Evolutionary conservation across 345 rosid species (phyloP).

Genomic region (Triadica sebifera): DNA sequence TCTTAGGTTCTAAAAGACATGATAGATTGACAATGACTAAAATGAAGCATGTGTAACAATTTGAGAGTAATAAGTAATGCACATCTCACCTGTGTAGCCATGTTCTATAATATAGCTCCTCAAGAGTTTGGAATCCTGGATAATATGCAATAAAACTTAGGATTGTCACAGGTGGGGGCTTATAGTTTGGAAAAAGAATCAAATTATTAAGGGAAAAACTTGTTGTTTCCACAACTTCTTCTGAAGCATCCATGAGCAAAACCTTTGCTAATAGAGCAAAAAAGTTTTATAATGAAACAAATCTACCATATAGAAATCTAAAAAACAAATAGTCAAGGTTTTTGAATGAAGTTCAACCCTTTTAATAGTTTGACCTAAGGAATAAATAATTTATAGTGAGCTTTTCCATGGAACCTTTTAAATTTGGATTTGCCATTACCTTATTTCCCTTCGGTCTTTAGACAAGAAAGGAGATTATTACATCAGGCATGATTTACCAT

Average conservation of each 20-base stretch:
- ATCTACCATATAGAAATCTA: no score
- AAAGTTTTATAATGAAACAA: no score
- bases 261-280: not conserved
- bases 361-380: no score
- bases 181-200: not conserved
- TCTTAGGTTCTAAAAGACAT: not conserved
- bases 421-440: no score
- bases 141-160: constrained; percentile 11
- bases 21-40: not conserved
- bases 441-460: no score
- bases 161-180: not conserved
- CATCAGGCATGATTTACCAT: not conserved
- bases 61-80: constrained; percentile 8
- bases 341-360: no score
- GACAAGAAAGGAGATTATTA: not conserved
- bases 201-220: not conserved
- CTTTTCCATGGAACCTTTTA: no score
- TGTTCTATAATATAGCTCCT: constrained; percentile 76
- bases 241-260: not conserved
- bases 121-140: constrained; percentile 82
- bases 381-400: no score
- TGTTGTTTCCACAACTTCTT: not conserved
- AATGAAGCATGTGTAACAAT: not conserved
- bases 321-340: no score
- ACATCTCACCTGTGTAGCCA: constrained; percentile 82